Evolutionary conservation across 2,329 filamentous ascomycete genomes (phyloP), one percentile per base, ranked within the genome.

Genomic region (Penicillium aurantiogriseum): DNA sequence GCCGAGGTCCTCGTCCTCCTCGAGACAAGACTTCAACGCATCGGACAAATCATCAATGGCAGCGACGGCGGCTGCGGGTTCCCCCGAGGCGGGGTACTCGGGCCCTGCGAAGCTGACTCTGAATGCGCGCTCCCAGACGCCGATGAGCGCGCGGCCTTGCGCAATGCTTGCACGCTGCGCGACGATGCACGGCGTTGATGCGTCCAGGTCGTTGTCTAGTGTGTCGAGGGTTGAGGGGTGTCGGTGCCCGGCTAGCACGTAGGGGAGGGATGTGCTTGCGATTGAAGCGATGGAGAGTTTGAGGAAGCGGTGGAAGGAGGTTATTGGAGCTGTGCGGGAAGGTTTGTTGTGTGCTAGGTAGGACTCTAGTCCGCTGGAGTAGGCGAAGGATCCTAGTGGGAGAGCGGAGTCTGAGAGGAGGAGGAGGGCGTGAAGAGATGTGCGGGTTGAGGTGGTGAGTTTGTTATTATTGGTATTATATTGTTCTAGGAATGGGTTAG

Each of bases 371-470:
- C 85, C 85, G 67, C 79, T 84, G 69, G 82, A 85, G 75, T 87
- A 88, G 61, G 85, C 85, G 69, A 88, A 88, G 1, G 85, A 86
- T 45, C 85, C 85, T 2, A 88, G 74, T 1, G 85, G 85, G 1
- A 88, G 79, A 19, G 85, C 85, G 21, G 85, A 87, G 72, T 88
- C 85, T 51, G 85, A 82, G 29, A 88, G 80, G 17, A 87, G 77
- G 44, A 87, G 79, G 11, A 88, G 78, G 27, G 81, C 77, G 67
- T 86, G 84, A 5, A 80, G 75, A 6, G 68, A 66, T 35, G 59
- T 47, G 47, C 48, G 54, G 35, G 51, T 43, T 17, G 60, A 11
- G 15, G 21, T 46, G 29, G 60, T 51, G 25, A 57, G 9, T 29
- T 51, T 31, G 36, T 49, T 57, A 57, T 57, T 54, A 55, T 57